These are phyloP conservation scores for Aphanomyces astaci DNA, from an alignment of 352 stramenopile genomes.

Conservation along the genomic window DNA sequence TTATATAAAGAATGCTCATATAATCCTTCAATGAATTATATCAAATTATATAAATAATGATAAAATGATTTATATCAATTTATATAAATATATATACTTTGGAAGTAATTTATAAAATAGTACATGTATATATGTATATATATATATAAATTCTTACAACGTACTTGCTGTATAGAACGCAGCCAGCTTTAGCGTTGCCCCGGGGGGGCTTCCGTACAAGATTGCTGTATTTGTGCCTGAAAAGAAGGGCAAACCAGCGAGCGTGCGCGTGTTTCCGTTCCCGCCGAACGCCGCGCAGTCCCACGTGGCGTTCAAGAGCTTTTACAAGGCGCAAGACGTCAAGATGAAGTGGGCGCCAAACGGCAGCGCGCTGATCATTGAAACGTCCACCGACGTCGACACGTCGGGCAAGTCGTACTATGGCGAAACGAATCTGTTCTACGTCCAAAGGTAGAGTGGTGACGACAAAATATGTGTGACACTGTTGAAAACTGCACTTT, in stretches of 20 bases:
- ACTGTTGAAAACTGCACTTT: no score
- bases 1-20: no score
- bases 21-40: no score
- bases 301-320: conserved; percentile 74
- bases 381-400: conserved; percentile 89
- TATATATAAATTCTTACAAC: no score
- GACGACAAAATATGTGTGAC: no score
- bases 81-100: no score
- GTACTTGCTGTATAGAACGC: conserved; percentile 52
- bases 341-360: conserved; percentile 86
- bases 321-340: conserved; percentile 88
- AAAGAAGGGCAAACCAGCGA: conserved; percentile 84
- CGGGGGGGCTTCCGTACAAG: conserved; percentile 68
- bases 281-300: conserved; percentile 43
- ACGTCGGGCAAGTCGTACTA: conserved; percentile 96
- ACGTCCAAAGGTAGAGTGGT: conserved; percentile 84
- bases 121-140: no score
- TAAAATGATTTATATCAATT: no score
- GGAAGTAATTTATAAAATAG: no score
- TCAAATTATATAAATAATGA: no score
- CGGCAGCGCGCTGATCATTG: conserved; percentile 77
- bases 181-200: conserved; percentile 77
- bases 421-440: conserved; percentile 93
- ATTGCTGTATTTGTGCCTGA: conserved; percentile 82
- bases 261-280: conserved; percentile 80